A percentile compares a stretch with the other conserved stretches of the same genome.
These are phyloP conservation scores for Sorghum bicolor DNA, from an alignment of 176 grass and related monocot species.

Conservation along the genomic window DNA sequence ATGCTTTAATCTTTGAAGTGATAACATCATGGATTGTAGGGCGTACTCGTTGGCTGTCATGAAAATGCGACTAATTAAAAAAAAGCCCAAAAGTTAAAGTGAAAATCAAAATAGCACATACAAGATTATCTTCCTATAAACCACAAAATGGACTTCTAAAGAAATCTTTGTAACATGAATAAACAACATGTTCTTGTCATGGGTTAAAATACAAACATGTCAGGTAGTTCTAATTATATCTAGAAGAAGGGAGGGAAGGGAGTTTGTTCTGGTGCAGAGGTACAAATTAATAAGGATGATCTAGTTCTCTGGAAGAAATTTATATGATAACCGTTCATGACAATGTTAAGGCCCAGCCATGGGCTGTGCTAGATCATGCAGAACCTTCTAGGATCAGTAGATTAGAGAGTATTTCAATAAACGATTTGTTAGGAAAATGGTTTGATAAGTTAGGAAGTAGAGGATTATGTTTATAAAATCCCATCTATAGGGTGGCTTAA, in stretches of 20 bases:
- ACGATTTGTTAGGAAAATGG: neutral
- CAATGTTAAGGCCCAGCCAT: neutral
- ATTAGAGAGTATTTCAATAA: neutral
- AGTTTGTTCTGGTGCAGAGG: neutral
- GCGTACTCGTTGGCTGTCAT: constrained; percentile 75
- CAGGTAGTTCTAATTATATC: neutral
- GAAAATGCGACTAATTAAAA: constrained; percentile 30
- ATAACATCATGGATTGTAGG: constrained; percentile 92
- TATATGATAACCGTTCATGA: neutral
- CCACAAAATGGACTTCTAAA: constrained; percentile 18
- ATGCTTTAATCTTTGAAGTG: constrained; percentile 72
- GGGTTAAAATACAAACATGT: neutral
- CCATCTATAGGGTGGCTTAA: neutral
- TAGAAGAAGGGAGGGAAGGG: neutral
- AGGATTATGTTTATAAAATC: neutral
- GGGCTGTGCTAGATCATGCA: neutral
- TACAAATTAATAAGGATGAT: neutral
- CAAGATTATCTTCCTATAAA: neutral
- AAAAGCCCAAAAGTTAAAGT: constrained; percentile 7
- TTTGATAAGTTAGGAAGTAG: neutral
- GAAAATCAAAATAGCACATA: neutral
- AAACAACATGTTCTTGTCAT: constrained; percentile 1
- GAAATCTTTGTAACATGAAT: neutral
- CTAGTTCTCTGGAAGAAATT: constrained; percentile 18
- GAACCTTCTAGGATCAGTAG: neutral